Percentiles rank a stretch among this genome's conserved stretches.
phyloP scores from a whole-genome alignment of 1,284 basidiomycete species.

The Abortiporus biennis region DNA sequence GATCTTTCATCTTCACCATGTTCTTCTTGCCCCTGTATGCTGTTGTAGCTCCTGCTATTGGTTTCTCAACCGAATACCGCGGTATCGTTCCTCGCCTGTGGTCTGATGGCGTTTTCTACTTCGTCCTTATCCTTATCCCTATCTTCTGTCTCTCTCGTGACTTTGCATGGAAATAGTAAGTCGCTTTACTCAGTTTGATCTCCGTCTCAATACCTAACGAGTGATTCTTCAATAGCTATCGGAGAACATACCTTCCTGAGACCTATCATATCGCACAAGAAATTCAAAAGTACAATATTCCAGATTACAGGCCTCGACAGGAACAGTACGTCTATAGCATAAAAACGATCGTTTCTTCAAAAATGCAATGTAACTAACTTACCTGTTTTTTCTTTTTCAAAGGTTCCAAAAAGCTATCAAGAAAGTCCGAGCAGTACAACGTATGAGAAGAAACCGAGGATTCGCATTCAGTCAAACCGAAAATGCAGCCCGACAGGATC shows the following conservation, averaged over 20 bases:
- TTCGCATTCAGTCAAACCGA: slow-evolving; percentile 97
- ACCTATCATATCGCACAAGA: slow-evolving; percentile 98
- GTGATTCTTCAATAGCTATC: slow-evolving; percentile 53
- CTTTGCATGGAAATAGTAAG: slow-evolving; percentile 93
- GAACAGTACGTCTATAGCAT: slow-evolving; percentile 81
- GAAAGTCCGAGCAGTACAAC: slow-evolving; percentile 92
- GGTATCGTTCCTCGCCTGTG: slow-evolving; percentile 87
- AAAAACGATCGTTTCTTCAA: not conserved
- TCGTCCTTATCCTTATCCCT: slow-evolving; percentile 86
- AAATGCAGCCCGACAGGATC: slow-evolving; percentile 76
- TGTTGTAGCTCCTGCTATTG: slow-evolving; percentile 79
- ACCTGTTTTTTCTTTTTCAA: not conserved
- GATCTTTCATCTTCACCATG: slow-evolving; percentile 95
- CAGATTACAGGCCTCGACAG: slow-evolving; percentile 94
- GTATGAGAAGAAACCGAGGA: slow-evolving; percentile 89
- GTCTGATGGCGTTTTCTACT: slow-evolving; percentile 85
- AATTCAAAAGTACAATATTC: slow-evolving; percentile 94
- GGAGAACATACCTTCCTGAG: slow-evolving; percentile 83
- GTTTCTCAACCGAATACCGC: slow-evolving; percentile 87
- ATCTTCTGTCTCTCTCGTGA: slow-evolving; percentile 87
- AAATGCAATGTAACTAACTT: slow-evolving; percentile 6
- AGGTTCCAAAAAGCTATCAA: slow-evolving; percentile 98
- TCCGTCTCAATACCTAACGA: slow-evolving; percentile 4
- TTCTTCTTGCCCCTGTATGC: slow-evolving; percentile 90
- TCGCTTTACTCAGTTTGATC: slow-evolving; percentile 16